A percentile compares a stretch with the other conserved stretches of the same genome.
Conservation (phyloP, 139 green algal species). For the Chlamydomonas incerta region DNA sequence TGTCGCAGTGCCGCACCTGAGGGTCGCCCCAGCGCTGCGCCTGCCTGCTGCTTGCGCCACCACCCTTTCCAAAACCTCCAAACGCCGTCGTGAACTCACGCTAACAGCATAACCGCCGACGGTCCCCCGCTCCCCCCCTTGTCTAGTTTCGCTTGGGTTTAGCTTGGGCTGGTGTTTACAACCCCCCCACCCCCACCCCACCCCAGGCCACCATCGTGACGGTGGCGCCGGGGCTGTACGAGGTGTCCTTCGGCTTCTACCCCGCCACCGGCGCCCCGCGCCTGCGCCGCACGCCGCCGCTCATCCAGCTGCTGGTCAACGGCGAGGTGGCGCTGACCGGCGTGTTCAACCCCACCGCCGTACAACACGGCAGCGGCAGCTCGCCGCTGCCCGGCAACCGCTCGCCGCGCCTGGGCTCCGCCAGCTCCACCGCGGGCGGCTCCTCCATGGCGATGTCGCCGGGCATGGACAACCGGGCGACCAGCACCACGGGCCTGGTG, state of each 20-base stretch:
- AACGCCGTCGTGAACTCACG: no score
- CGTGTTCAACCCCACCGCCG: not conserved
- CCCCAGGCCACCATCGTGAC: conserved; percentile 49
- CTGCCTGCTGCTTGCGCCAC: no score
- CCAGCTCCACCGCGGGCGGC: not conserved
- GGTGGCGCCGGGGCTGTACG: conserved; percentile 57
- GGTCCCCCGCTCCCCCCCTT: no score
- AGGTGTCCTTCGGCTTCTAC: conserved; percentile 68
- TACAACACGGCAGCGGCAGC: not conserved
- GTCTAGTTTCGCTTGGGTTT: no score
- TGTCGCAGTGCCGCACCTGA: no score
- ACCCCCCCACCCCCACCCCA: not conserved
- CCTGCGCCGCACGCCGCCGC: conserved; percentile 41
- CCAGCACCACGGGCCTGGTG: conserved; percentile 29
- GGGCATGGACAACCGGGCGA: not conserved
- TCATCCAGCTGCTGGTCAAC: conserved; percentile 63
- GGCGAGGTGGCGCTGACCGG: conserved; percentile 36
- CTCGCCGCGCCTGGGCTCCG: not conserved
- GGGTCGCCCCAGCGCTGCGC: no score
- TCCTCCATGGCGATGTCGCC: not conserved
- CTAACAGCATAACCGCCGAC: no score
- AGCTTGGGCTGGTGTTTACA: no score
- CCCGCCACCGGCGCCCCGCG: not conserved
- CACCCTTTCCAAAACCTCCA: no score
- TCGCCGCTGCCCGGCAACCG: not conserved